Evolutionary conservation across 495 filamentous ascomycete species (phyloP), one percentile per base, ranked within the genome.

Genomic region (Glarea lozoyensis): DNA sequence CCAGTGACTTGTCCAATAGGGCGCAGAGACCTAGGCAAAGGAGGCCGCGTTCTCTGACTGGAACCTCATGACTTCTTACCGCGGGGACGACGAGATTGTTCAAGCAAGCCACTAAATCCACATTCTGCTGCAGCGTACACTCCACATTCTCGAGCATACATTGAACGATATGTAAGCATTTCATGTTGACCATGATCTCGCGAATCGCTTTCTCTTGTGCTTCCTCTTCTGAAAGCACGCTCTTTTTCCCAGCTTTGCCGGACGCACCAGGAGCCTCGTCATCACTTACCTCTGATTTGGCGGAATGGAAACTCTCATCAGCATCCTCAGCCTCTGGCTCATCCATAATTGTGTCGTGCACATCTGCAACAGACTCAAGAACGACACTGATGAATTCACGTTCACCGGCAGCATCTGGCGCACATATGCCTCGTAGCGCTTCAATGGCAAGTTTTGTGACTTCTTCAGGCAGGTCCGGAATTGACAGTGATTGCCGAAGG

Each of bases 21-120:
- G 86, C 87, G 61, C 86, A 92, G 21, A 99, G 72, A 12, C 93
- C 93, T 20, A 99, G 63, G 55, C 90, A 96, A 13, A 87, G 66
- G 2, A 98, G 68, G 31, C 93, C 92, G 25, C 86, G 74, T 63
- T 97, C 92, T 36, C 93, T 75, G 35, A 99, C 87, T 0, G 88
- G 87, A 1, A 88, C 86, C 59, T 97, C 92, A 55, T 94, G 88
- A 54, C 81, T 88, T 32, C 89, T 78, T 16, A 96, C 88, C 31
- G 92, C 93, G 4, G 93, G 93, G 1, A 97, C 86, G 29, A 99
- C 84, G 2, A 97, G 75, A 55, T 93, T 96, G 61, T 99, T 96
- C 31, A 97, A 70, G 85, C 96, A 95, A 21, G 85, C 84, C 2
- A 94, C 85, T 11, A 99, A 65, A 54, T 93, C 78, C 45, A 79